Evolutionary conservation across 352 stramenopile species (phyloP).

Genomic region (Achlya hypogyna): DNA sequence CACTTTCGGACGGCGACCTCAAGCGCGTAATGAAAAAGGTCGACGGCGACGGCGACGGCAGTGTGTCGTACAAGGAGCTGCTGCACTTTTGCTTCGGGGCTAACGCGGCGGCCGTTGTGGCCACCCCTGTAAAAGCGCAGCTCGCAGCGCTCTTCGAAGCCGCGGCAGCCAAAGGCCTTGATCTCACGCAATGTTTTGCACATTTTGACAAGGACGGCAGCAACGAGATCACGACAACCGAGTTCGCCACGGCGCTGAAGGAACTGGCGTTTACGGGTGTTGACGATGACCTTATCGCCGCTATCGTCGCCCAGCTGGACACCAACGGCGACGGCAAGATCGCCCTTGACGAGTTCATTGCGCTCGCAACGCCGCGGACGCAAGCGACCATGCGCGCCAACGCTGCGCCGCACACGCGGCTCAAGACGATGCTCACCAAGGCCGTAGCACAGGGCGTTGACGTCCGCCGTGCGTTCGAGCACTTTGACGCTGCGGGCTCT

Average conservation of each 20-base stretch:
- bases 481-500: constrained; percentile 44
- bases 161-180: constrained; percentile 38
- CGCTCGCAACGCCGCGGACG: constrained; percentile 7
- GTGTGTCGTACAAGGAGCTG: constrained; percentile 53
- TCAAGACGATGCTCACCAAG: constrained; percentile 27
- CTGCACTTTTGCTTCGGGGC: constrained; percentile 32
- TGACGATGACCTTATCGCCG: constrained; percentile 9
- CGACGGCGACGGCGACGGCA: constrained; percentile 46
- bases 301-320: constrained; percentile 26
- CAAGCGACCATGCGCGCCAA: background rate
- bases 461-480: constrained; percentile 36
- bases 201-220: constrained; percentile 83
- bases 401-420: constrained; percentile 16
- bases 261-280: constrained; percentile 29
- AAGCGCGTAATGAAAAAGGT: constrained; percentile 38
- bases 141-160: constrained; percentile 37
- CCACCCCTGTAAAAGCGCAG: constrained; percentile 1
- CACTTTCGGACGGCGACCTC: constrained; percentile 24
- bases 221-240: constrained; percentile 21
- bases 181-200: constrained; percentile 46
- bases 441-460: constrained; percentile 29
- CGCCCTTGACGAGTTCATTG: constrained; percentile 29
- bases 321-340: constrained; percentile 23
- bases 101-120: background rate
- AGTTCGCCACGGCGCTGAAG: constrained; percentile 24